Percentiles rank a stretch among this genome's conserved stretches.
Evolutionary conservation across 2,329 filamentous ascomycete genomes (phyloP).

Genomic region (Sclerotinia borealis): DNA sequence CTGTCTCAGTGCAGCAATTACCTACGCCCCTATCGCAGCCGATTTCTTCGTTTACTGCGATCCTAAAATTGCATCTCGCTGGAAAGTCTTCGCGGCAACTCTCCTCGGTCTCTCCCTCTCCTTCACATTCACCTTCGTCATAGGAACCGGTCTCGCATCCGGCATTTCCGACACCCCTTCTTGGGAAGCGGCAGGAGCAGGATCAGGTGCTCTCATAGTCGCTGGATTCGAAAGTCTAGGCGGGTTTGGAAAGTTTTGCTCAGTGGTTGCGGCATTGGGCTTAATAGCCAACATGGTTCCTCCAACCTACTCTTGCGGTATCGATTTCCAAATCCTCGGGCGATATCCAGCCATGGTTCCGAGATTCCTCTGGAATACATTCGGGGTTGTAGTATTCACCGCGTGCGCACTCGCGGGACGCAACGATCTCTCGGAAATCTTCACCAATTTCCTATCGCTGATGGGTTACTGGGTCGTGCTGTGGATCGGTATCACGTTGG

Average conservation of each 20-base stretch:
- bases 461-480: conserved; percentile 68
- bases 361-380: conserved; percentile 57
- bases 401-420: conserved; percentile 59
- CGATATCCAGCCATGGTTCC: conserved; percentile 52
- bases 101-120: conserved; percentile 49
- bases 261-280: conserved; percentile 57
- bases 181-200: conserved; percentile 54
- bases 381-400: conserved; percentile 56
- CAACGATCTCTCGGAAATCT: conserved; percentile 54
- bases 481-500: conserved; percentile 55
- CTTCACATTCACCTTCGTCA: conserved; percentile 54
- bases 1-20: conserved; percentile 58
- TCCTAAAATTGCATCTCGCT: conserved; percentile 38
- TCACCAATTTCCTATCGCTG: conserved; percentile 62
- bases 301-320: conserved; percentile 56
- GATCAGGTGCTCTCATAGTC: conserved; percentile 59
- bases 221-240: conserved; percentile 54
- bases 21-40: conserved; percentile 56
- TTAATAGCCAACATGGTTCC: conserved; percentile 61
- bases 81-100: conserved; percentile 51
- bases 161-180: conserved; percentile 45
- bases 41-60: conserved; percentile 64
- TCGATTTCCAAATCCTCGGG: conserved; percentile 64
- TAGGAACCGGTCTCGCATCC: conserved; percentile 57
- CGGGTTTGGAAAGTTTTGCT: conserved; percentile 60